Conservation (phyloP, 1,284 basidiomycete species). For the Boletus sp. region DNA sequence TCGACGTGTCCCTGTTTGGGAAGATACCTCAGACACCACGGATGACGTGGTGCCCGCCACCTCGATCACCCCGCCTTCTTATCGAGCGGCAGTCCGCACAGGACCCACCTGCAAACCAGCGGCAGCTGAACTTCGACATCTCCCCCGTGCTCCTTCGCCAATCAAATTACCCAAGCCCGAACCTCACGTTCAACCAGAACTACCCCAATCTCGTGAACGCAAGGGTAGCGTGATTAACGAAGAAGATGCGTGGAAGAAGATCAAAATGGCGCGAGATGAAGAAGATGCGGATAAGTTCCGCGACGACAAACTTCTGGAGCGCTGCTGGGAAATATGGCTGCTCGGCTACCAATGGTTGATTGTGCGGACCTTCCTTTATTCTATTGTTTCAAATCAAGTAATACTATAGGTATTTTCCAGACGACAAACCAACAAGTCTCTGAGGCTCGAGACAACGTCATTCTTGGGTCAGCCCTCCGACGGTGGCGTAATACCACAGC, state of each 20-base stretch:
- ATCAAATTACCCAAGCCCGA: constrained; percentile 30
- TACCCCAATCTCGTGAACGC: constrained; percentile 33
- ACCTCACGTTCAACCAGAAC: constrained; percentile 14
- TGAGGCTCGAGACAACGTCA: constrained; percentile 53
- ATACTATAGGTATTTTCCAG: constrained; percentile 34
- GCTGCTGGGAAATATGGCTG: constrained; percentile 69
- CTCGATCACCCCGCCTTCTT: constrained; percentile 51
- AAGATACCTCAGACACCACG: constrained; percentile 38
- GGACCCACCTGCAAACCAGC: constrained; percentile 15
- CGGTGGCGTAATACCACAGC: constrained; percentile 49
- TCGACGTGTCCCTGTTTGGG: constrained; percentile 31
- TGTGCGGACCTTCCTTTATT: constrained; percentile 42
- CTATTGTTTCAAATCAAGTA: constrained; percentile 13
- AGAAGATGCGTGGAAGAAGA: constrained; percentile 73
- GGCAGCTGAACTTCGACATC: constrained; percentile 13
- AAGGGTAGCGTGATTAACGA: constrained; percentile 52
- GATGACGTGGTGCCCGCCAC: constrained; percentile 33
- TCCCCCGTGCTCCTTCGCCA: constrained; percentile 28
- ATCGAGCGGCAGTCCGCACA: constrained; percentile 40
- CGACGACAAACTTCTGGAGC: constrained; percentile 55
- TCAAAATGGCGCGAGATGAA: constrained; percentile 64
- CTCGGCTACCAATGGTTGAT: constrained; percentile 64
- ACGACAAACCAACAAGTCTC: constrained; percentile 60
- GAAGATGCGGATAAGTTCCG: constrained; percentile 67
- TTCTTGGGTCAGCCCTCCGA: constrained; percentile 54